phyloP scores from a whole-genome alignment of 441 rosid genomes.

The Arabidopsis lyrata region DNA sequence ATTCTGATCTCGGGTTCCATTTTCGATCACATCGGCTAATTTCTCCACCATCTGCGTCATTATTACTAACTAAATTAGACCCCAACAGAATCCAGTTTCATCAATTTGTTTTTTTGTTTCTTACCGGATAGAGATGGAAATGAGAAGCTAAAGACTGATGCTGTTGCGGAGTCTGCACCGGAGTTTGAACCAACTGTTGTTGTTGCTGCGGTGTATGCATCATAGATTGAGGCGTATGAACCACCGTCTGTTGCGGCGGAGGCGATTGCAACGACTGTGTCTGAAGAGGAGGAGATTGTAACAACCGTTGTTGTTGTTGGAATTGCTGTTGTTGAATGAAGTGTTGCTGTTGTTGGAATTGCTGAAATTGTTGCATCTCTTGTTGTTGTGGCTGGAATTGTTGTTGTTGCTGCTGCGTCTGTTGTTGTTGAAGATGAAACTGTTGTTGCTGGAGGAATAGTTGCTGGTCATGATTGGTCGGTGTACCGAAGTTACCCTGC shows the following conservation, averaged over 20 bases:
- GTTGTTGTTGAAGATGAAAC: slow-evolving; percentile 29
- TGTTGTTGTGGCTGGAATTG: slow-evolving; percentile 42
- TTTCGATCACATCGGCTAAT: slow-evolving; percentile 70
- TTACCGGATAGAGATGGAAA: slow-evolving; percentile 78
- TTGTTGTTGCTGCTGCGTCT: slow-evolving; percentile 36
- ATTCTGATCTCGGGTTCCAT: slow-evolving; percentile 80
- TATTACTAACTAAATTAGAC: slow-evolving; percentile 4
- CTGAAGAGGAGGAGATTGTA: slow-evolving; percentile 30
- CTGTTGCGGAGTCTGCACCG: slow-evolving; percentile 56
- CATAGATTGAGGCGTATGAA: slow-evolving; percentile 50
- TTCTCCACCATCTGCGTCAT: slow-evolving; percentile 71
- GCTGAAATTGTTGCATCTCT: slow-evolving; percentile 48
- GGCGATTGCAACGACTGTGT: slow-evolving; percentile 35
- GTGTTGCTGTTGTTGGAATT: slow-evolving; percentile 44
- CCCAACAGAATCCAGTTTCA: background rate
- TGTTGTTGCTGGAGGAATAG: slow-evolving; percentile 52
- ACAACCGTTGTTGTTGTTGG: slow-evolving; percentile 31
- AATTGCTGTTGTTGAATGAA: slow-evolving; percentile 44
- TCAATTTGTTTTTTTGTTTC: background rate
- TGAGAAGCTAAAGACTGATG: slow-evolving; percentile 94
- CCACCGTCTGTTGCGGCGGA: slow-evolving; percentile 43
- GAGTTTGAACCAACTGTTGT: slow-evolving; percentile 32
- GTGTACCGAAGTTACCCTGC: slow-evolving; percentile 66
- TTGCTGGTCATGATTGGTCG: slow-evolving; percentile 70
- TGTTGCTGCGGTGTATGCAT: slow-evolving; percentile 40